A percentile compares a stretch with the other conserved stretches of the same genome.
Evolutionary conservation across 148 eudicot genomes (phyloP).

Genomic region (Camellia japonica): DNA sequence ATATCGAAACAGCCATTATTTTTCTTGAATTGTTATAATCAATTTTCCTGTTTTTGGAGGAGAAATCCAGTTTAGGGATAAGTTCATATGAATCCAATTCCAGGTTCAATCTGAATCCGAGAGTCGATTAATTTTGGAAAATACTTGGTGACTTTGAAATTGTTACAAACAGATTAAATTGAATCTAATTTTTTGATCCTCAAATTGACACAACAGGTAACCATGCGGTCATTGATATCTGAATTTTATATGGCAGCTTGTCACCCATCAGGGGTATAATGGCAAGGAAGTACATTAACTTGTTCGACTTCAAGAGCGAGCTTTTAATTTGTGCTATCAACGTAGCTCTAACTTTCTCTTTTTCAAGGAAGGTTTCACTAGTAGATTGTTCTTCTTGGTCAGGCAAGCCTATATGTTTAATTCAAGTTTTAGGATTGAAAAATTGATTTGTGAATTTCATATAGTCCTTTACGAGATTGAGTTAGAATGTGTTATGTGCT

Average conservation of each 20-base stretch:
- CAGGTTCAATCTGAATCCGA: background rate
- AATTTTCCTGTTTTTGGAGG: background rate
- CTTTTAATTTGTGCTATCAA: background rate
- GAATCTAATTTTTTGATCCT: background rate
- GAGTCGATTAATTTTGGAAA: background rate
- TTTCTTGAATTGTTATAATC: background rate
- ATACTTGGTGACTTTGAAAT: background rate
- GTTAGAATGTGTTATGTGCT: background rate
- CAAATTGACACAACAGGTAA: background rate
- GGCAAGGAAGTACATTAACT: background rate
- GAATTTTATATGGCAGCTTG: background rate
- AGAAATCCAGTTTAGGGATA: background rate
- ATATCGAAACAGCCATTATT: background rate
- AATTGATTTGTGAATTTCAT: background rate
- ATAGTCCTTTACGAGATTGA: background rate
- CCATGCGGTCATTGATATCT: background rate
- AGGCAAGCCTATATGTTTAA: background rate
- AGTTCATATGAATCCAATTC: background rate
- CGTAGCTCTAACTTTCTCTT: background rate
- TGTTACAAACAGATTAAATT: background rate
- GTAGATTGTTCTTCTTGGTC: background rate
- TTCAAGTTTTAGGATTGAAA: background rate
- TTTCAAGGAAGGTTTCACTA: constrained; percentile 8
- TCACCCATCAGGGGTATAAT: background rate
- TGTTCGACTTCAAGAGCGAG: background rate